Evolutionary conservation across 202 grass and related monocot species (phyloP).

Genomic region (Eragrostis tef): DNA sequence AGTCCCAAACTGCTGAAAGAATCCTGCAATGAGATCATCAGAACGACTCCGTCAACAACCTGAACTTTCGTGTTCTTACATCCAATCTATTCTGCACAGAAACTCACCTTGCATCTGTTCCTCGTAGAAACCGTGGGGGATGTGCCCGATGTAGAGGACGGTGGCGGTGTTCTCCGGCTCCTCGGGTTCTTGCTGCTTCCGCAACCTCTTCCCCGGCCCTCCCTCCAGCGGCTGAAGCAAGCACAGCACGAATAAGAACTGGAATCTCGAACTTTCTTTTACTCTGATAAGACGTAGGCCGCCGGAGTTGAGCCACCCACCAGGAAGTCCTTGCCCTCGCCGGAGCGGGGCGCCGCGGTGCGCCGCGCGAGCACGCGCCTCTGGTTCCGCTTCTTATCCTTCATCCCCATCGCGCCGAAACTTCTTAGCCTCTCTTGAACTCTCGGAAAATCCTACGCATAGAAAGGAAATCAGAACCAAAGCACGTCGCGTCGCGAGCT

Average conservation of each 20-base stretch:
- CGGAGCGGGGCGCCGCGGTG: slow-evolving; percentile 39
- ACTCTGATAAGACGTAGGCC: not conserved
- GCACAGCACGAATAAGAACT: not conserved
- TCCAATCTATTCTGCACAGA: not conserved
- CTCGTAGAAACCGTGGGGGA: slow-evolving; percentile 96
- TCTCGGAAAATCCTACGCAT: not conserved
- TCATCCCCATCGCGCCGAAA: slow-evolving; percentile 46
- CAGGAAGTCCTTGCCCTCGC: slow-evolving; percentile 58
- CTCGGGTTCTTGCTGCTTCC: slow-evolving; percentile 41
- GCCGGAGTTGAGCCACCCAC: not conserved
- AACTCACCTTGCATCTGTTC: slow-evolving; percentile 85
- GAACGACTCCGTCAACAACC: not conserved
- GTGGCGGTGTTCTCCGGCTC: slow-evolving; percentile 68
- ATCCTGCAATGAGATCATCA: slow-evolving; percentile 53
- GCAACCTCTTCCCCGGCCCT: slow-evolving; percentile 48
- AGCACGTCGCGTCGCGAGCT: not conserved
- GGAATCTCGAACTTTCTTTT: not conserved
- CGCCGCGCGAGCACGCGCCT: slow-evolving; percentile 59
- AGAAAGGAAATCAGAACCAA: not conserved
- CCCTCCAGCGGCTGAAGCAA: slow-evolving; percentile 73
- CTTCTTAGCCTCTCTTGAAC: not conserved
- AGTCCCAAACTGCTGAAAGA: slow-evolving; percentile 88
- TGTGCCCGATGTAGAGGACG: slow-evolving; percentile 81
- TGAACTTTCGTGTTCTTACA: not conserved
- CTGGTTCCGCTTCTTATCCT: slow-evolving; percentile 65